These are phyloP conservation scores for Solanum etuberosum DNA, from an alignment of 257 asterid genomes.

Conservation along the genomic window DNA sequence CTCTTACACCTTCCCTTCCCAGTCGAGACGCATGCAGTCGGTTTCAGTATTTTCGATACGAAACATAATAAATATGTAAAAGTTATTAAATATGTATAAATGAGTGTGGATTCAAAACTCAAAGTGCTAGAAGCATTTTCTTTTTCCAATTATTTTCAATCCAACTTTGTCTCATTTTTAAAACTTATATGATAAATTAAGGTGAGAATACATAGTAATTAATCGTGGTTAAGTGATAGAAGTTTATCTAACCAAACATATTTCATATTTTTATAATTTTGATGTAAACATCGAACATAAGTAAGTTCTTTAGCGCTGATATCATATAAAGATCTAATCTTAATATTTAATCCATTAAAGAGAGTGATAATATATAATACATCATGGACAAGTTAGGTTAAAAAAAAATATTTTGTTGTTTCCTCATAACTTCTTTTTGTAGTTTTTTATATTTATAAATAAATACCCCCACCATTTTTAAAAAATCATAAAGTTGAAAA, in stretches of 20 bases:
- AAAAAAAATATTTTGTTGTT: not conserved
- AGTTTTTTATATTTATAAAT: too few species aligned
- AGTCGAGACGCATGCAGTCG: accelerated
- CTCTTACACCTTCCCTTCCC: accelerated
- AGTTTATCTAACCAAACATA: too few species aligned
- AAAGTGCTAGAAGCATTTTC: too few species aligned
- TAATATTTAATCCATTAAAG: not conserved
- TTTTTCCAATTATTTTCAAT: not conserved
- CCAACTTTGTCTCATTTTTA: not conserved
- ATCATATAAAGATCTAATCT: not conserved
- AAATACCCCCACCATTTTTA: not conserved
- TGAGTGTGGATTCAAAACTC: not conserved
- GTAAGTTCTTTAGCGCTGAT: not conserved
- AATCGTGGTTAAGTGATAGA: too few species aligned
- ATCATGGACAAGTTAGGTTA: not conserved
- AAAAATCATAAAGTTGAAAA: not conserved
- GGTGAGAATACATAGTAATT: not conserved
- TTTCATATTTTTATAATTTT: not conserved
- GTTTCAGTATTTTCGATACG: not conserved
- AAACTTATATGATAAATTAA: too few species aligned
- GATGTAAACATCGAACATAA: not conserved
- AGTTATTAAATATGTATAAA: too few species aligned
- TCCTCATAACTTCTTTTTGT: not conserved
- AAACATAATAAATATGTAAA: not conserved
- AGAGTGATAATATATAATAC: not conserved